A percentile compares a stretch with the other conserved stretches of the same genome.
These are phyloP conservation scores for Panicum hallii DNA, from an alignment of 202 grass and related monocot genomes.

Conservation along the genomic window DNA sequence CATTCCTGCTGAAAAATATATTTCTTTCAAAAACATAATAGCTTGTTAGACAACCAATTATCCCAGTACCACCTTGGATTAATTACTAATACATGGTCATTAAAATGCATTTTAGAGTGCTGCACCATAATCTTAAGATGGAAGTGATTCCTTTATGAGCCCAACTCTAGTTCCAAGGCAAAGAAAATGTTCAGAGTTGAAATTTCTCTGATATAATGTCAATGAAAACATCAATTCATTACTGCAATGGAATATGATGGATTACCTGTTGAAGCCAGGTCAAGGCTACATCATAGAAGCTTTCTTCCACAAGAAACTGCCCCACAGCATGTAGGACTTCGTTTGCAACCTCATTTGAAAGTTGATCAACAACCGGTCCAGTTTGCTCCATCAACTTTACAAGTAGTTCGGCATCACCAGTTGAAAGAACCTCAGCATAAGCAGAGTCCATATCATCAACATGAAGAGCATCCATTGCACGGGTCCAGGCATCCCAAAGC, in stretches of 20 bases:
- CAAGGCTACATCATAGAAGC: constrained; percentile 89
- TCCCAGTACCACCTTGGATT: constrained; percentile 14
- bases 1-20: not conserved
- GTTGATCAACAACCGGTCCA: constrained; percentile 81
- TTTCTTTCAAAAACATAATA: not conserved
- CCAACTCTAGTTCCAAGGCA: constrained; percentile 9
- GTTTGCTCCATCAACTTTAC: constrained; percentile 97
- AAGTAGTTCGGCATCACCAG: constrained; percentile 81
- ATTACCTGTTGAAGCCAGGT: constrained; percentile 94
- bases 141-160: not conserved
- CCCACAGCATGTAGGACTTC: constrained; percentile 83
- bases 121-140: not conserved
- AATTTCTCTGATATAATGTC: constrained; percentile 26
- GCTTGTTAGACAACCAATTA: constrained; percentile 21
- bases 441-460: constrained; percentile 78
- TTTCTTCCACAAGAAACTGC: constrained; percentile 88
- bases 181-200: not conserved
- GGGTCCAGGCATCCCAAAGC: constrained; percentile 86
- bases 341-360: constrained; percentile 78
- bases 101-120: constrained; percentile 12
- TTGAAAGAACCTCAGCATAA: constrained; percentile 84
- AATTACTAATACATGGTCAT: not conserved
- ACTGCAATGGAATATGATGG: constrained; percentile 30
- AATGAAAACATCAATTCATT: not conserved
- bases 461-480: constrained; percentile 85